Percentiles rank a stretch among this genome's conserved stretches.
Conservation (phyloP, 768 basidiomycete species). For the Goffeauzyma gilvescens region DNA sequence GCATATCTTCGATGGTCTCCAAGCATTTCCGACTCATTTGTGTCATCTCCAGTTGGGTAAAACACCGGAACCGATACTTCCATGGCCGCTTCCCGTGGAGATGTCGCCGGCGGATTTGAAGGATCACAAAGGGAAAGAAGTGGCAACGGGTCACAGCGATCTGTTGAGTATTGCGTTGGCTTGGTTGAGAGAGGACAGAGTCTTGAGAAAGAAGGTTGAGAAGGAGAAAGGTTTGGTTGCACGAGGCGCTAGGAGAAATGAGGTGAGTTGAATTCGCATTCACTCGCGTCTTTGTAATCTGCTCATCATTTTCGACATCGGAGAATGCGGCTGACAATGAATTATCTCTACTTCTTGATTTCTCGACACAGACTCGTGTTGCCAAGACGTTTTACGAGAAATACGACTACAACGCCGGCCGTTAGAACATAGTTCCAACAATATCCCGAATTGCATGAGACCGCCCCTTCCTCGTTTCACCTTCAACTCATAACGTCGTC, state of each 20-base stretch:
- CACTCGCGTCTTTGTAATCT: too few species aligned
- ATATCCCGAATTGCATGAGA: too few species aligned
- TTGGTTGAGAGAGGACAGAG: constrained; percentile 74
- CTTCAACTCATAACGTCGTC: too few species aligned
- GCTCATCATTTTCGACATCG: too few species aligned
- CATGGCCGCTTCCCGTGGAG: too few species aligned
- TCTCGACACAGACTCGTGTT: constrained; percentile 23
- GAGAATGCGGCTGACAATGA: too few species aligned
- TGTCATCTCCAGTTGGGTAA: constrained; percentile 77
- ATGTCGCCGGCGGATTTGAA: constrained; percentile 20
- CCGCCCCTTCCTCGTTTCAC: too few species aligned
- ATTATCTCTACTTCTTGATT: too few species aligned
- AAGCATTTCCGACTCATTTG: constrained; percentile 79
- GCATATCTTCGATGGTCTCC: constrained; percentile 87
- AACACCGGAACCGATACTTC: constrained; percentile 40
- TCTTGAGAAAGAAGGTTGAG: constrained; percentile 33
- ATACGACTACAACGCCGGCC: constrained; percentile 25
- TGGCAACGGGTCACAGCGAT: constrained; percentile 22
- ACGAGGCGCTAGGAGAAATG: constrained; percentile 19
- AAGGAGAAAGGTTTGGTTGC: constrained; percentile 42
- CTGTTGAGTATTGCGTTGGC: constrained; percentile 59
- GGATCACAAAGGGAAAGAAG: background rate
- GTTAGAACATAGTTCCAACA: too few species aligned
- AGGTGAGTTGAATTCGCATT: constrained; percentile 23
- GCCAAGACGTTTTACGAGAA: constrained; percentile 33